Evolutionary conservation across 2,329 filamentous ascomycete genomes (phyloP).

Genomic region (Calonectria pteridis): DNA sequence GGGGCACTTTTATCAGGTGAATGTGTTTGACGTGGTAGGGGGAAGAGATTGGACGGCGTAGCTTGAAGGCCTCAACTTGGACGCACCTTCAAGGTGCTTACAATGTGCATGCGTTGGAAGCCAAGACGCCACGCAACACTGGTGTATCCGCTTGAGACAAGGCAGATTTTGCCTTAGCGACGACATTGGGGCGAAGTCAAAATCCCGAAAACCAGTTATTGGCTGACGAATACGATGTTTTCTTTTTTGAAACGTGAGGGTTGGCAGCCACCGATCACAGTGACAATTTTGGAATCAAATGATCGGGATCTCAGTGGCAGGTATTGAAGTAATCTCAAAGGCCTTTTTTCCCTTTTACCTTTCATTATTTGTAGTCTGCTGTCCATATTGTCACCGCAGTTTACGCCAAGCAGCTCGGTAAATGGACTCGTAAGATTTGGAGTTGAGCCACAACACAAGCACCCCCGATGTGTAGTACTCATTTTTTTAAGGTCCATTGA

Average conservation of each 20-base stretch:
- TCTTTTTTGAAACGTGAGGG: too few relatives aligned
- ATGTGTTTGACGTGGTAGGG: not conserved
- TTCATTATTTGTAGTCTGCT: not conserved
- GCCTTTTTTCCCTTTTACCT: not conserved
- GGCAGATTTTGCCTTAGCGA: not conserved
- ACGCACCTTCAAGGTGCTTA: not conserved
- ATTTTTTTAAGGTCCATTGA: not conserved
- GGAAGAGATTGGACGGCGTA: not conserved
- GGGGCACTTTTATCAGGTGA: not conserved
- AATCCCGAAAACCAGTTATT: too few relatives aligned
- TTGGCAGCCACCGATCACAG: not conserved
- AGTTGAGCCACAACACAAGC: not conserved
- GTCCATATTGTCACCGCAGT: not conserved
- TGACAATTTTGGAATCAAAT: not conserved
- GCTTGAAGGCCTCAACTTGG: not conserved
- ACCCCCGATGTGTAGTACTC: not conserved
- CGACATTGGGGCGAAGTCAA: not conserved
- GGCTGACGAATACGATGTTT: too few relatives aligned
- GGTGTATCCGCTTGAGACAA: not conserved
- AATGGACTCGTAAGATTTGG: not conserved
- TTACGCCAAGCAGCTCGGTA: not conserved
- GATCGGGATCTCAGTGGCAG: not conserved
- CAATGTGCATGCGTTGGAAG: not conserved
- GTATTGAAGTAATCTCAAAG: not conserved
- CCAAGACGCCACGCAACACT: not conserved